Percentiles rank a stretch among this genome's conserved stretches.
phyloP scores from a whole-genome alignment of 2,329 filamentous ascomycete species.

The Penicillium fuscoglaucum region DNA sequence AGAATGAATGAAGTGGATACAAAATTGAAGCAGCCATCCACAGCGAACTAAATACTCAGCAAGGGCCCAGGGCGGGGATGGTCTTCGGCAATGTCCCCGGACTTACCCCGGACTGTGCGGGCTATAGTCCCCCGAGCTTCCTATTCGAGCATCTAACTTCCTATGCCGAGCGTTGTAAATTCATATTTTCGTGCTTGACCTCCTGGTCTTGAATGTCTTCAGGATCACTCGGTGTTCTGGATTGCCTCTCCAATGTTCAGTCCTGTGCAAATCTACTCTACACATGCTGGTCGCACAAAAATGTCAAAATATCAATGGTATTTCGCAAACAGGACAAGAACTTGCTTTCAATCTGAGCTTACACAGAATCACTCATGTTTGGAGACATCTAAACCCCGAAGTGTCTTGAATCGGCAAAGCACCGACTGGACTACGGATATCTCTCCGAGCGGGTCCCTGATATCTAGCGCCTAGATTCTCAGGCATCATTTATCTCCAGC shows the following conservation, averaged over 20 bases:
- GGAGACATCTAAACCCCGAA: background rate
- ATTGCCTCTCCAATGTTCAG: background rate
- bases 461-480: background rate
- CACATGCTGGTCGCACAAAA: background rate
- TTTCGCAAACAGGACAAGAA: background rate
- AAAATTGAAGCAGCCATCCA: conserved; percentile 10
- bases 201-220: background rate
- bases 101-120: conserved; percentile 21
- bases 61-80: conserved; percentile 1
- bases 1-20: background rate
- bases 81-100: conserved; percentile 21
- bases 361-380: background rate
- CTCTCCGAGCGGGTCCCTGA: conserved; percentile 12
- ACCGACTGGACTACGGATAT: conserved; percentile 20
- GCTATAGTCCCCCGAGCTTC: conserved; percentile 1
- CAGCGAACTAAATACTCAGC: conserved; percentile 24
- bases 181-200: too few species aligned
- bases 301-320: background rate
- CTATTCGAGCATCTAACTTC: background rate
- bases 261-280: background rate
- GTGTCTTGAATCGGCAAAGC: conserved; percentile 8
- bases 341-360: background rate
- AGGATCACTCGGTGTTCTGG: background rate
- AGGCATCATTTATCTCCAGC: background rate
- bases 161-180: background rate